phyloP scores from a whole-genome alignment of 495 filamentous ascomycete genomes.

The Neurospora tetrasperma region DNA sequence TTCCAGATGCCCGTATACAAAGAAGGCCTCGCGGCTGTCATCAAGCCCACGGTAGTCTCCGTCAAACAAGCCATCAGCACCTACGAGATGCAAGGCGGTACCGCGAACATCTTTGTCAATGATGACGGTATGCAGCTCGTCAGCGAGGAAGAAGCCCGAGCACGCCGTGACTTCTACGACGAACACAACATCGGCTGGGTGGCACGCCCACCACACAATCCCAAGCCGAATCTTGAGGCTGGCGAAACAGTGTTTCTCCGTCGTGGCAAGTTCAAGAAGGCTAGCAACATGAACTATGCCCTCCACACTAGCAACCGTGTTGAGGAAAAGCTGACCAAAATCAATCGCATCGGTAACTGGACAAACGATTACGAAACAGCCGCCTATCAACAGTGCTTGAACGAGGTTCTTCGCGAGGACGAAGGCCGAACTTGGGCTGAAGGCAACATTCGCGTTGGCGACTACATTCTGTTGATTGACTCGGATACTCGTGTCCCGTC shows the following conservation, averaged over 20 bases:
- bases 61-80: slow-evolving; percentile 56
- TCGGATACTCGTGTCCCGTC: slow-evolving; percentile 57
- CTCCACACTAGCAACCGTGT: slow-evolving; percentile 48
- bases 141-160: slow-evolving; percentile 42
- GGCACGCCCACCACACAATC: slow-evolving; percentile 49
- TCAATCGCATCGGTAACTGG: slow-evolving; percentile 37
- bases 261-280: slow-evolving; percentile 63
- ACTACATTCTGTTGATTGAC: slow-evolving; percentile 59
- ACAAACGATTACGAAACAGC: slow-evolving; percentile 40
- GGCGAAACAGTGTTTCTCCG: slow-evolving; percentile 40
- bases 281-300: slow-evolving; percentile 65
- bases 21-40: slow-evolving; percentile 54
- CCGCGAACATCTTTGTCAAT: slow-evolving; percentile 62
- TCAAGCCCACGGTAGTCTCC: slow-evolving; percentile 51
- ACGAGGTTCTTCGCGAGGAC: slow-evolving; percentile 45
- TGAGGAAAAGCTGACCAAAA: slow-evolving; percentile 43
- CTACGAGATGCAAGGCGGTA: slow-evolving; percentile 59
- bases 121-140: slow-evolving; percentile 60
- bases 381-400: slow-evolving; percentile 39
- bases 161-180: slow-evolving; percentile 53
- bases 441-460: slow-evolving; percentile 59
- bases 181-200: slow-evolving; percentile 56
- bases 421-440: slow-evolving; percentile 56
- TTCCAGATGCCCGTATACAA: slow-evolving; percentile 72
- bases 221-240: slow-evolving; percentile 26